Evolutionary conservation across 148 eudicot genomes (phyloP).

Genomic region (Rhododendron kiyosumense): DNA sequence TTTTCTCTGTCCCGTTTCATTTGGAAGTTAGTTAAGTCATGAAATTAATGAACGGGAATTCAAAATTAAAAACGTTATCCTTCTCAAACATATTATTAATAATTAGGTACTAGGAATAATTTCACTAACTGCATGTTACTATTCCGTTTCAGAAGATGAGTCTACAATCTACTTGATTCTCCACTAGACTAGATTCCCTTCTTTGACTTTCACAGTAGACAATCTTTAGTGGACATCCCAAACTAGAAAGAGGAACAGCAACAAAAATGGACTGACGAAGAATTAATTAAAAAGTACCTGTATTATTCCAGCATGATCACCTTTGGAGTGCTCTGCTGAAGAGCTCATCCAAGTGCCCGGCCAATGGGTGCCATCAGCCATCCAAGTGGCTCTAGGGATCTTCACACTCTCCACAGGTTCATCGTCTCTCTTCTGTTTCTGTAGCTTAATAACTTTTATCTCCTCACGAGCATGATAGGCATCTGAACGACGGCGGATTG

Average conservation of each 20-base stretch:
- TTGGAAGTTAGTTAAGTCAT: background rate
- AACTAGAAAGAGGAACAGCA: background rate
- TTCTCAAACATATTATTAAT: background rate
- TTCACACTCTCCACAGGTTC: conserved; percentile 63
- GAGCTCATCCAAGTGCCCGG: conserved; percentile 85
- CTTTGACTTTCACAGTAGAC: background rate
- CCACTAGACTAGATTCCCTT: background rate
- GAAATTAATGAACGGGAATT: background rate
- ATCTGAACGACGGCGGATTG: conserved; percentile 82
- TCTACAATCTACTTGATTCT: background rate
- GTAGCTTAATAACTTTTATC: conserved; percentile 62
- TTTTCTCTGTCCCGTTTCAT: background rate
- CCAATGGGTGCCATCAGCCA: conserved; percentile 97
- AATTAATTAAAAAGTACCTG: conserved; percentile 44
- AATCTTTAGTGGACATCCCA: background rate
- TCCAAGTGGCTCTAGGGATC: conserved; percentile 89
- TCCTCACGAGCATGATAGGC: conserved; percentile 90
- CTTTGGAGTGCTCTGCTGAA: conserved; percentile 63
- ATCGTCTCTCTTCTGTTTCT: conserved; percentile 52
- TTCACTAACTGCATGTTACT: background rate
- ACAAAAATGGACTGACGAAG: background rate
- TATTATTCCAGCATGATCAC: conserved; percentile 93
- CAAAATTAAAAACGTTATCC: background rate
- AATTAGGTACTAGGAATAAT: background rate
- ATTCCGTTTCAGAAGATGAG: background rate